Conservation (phyloP, 2,329 filamentous ascomycete species). For the Sclerotinia borealis region DNA sequence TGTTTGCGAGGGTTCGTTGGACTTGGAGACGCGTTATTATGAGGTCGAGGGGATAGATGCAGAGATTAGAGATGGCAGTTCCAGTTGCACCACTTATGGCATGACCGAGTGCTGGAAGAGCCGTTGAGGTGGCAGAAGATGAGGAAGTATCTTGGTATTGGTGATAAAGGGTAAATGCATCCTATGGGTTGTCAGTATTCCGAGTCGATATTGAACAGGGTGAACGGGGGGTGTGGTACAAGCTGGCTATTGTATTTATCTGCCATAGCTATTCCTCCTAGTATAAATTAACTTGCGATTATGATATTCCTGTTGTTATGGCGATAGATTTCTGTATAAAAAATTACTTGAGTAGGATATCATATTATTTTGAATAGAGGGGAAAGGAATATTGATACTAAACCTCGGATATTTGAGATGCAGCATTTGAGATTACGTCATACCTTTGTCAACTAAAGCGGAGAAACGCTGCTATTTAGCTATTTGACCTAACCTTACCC, state of each 20-base stretch:
- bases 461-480: background rate
- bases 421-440: background rate
- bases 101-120: slow-evolving; percentile 71
- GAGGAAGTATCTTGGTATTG: slow-evolving; percentile 32
- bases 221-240: slow-evolving; percentile 24
- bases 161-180: slow-evolving; percentile 31
- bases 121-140: slow-evolving; percentile 31
- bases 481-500: too few species aligned
- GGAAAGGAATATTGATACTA: background rate
- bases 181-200: slow-evolving; percentile 18
- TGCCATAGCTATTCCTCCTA: slow-evolving; percentile 21
- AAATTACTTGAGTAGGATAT: background rate
- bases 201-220: too few species aligned
- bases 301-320: background rate
- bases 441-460: background rate
- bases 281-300: background rate
- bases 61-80: slow-evolving; percentile 70
- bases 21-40: slow-evolving; percentile 78
- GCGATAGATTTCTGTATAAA: background rate
- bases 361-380: background rate
- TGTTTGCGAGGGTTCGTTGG: slow-evolving; percentile 52
- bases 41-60: slow-evolving; percentile 76
- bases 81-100: slow-evolving; percentile 74
- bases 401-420: background rate
- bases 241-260: slow-evolving; percentile 39